Conservation (phyloP, 1,284 basidiomycete genomes). For the Sanghuangporus weigelae region DNA sequence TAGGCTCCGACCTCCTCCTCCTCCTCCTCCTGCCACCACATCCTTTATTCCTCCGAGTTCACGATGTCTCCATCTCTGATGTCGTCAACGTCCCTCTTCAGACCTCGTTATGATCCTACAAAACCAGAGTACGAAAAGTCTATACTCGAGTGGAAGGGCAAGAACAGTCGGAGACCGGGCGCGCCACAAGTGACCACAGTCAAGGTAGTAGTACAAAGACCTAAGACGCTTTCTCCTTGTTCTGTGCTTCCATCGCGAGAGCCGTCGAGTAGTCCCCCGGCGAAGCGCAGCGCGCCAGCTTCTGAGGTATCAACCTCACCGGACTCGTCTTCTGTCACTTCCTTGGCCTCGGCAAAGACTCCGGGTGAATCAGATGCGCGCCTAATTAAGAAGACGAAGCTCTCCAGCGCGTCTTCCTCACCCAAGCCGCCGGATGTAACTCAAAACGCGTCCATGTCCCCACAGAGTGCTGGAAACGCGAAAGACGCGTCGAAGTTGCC, state of each 20-base stretch:
- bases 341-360: neutral
- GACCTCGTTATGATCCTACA: neutral
- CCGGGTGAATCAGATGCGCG: neutral
- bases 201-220: neutral
- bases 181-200: neutral
- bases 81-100: neutral
- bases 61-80: neutral
- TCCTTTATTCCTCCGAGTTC: neutral
- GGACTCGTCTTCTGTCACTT: neutral
- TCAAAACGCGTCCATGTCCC: neutral
- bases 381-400: conserved; percentile 10
- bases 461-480: neutral
- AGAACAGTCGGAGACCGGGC: neutral
- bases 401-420: conserved; percentile 1
- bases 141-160: neutral
- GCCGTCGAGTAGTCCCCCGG: neutral
- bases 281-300: neutral
- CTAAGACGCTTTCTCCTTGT: neutral
- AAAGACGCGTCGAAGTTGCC: neutral
- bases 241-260: neutral
- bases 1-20: neutral
- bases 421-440: neutral
- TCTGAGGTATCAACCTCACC: conserved; percentile 5
- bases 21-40: neutral
- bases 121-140: conserved; percentile 1